Base-by-base conservation (phyloP, 495 filamentous ascomycete species). In the Aspergillus avenaceus region DNA sequence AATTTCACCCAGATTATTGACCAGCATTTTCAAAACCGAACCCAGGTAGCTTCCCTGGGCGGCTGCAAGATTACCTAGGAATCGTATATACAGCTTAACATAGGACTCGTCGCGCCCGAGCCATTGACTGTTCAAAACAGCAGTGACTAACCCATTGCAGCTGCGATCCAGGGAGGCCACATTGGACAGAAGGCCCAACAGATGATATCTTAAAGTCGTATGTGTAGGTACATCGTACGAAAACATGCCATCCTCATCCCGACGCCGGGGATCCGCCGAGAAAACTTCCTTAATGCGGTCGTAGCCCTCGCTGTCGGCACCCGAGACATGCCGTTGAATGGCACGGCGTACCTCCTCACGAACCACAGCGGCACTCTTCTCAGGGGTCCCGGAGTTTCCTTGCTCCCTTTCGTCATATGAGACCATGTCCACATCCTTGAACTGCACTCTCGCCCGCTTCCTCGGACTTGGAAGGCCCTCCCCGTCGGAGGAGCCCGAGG, bases 101-200 rank as follows among this genome's bases (percentile, higher is more conserved):
- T 95, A 97, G 4, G 77, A 70, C 49, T 91, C 84, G 59, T 92
- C 87, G 42, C 90, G 79, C 8, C 87, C 89, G 34, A 96, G 77
- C 93, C 93, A 99, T 29, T 83, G 74, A 64, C 83, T 88, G 50
- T 79, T 71, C 26, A 97, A 69, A 8, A 95, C 73, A 19, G 83
- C 83, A 53, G 81, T 73, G 29, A 96, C 82, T 26, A 99, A 69
- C 2, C 83, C 82, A 16, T 82, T 80, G 68, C 88, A 96, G 40
- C 79, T 80, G 56, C 80, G 83, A 53, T 85, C 78, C 22, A 99
- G 72, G 19, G 81, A 67, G 19, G 85, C 83, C 7, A 87, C 80
- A 52, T 84, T 85, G 41, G 79, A 81, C n/a, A 86, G 78, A 44
- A 97, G 76, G 21, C 86, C 90, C 47, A 87, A 62, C n/a, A 92